Evolutionary conservation across 2,329 filamentous ascomycete species (phyloP), one percentile per base, ranked within the genome.

Genomic region (Fusarium sp.): DNA sequence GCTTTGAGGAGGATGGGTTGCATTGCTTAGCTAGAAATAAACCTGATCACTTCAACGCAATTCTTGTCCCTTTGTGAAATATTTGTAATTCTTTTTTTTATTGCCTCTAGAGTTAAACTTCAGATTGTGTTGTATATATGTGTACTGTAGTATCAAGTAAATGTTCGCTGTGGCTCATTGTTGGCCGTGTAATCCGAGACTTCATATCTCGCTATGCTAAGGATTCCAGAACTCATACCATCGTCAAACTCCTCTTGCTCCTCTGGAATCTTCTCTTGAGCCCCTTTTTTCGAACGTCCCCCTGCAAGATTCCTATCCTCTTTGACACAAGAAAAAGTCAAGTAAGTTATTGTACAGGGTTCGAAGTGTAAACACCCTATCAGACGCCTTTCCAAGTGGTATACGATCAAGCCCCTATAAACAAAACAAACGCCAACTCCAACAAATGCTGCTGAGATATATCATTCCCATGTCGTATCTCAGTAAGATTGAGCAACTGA

Each of bases 321-420:
- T 65, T 63, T 19, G 56, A 61, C 54, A 58, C 59, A 59, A 57
- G 60, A 32, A 62, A 72, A 64, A 62, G 50, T 54, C 58, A 60
- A 60, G 61, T 67, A 63, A 67, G 72, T 61, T 77, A 75, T 77
- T 64, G 52, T 78, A 77, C 75, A 78, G 44, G 63, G 61, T 62
- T 60, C 37, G 33, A 46, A 53, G 33, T 25, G 15, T n/a, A 46
- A 67, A 66, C 63, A 49, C 61, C 53, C 65, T 47, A 46, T 40
- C 69, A 71, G 44, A 75, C 76, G 73, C 76, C 76, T 74, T 59
- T 75, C 72, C 74, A 69, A 63, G 30, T 72, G 71, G 63, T 73
- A 74, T 72, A 69, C 44, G 23, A 60, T 38, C 52, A 59, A 65
- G 38, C 46, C 56, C 21, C 21, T 53, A 50, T 25, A 64, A 71